Percentiles rank a stretch among this genome's conserved stretches.
Conservation (phyloP, 306 rosid genomes). For the Ziziphus jujuba region DNA sequence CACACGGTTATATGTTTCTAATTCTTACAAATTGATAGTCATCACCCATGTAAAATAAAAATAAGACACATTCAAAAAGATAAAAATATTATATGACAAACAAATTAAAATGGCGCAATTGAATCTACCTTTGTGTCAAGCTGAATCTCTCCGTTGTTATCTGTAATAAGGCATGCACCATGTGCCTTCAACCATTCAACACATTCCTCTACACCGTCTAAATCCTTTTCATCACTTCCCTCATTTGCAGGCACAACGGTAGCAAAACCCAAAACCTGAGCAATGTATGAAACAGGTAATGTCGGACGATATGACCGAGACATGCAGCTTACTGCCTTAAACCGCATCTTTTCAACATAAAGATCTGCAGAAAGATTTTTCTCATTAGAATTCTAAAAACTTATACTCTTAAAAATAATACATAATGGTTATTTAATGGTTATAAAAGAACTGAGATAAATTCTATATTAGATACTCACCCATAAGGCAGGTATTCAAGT, state of each 20-base stretch:
- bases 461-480: constrained; percentile 47
- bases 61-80: not conserved
- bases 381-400: not conserved
- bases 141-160: constrained; percentile 65
- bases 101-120: constrained; percentile 6
- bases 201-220: constrained; percentile 75
- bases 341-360: constrained; percentile 92
- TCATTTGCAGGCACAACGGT: constrained; percentile 33
- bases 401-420: constrained; percentile 1
- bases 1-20: too few relatives aligned
- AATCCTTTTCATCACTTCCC: constrained; percentile 53
- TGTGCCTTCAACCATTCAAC: constrained; percentile 92
- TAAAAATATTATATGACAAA: not conserved
- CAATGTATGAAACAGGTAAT: constrained; percentile 69
- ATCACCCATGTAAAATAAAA: too few relatives aligned
- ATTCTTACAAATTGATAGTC: too few relatives aligned
- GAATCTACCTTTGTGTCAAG: constrained; percentile 77
- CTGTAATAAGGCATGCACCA: constrained; percentile 65
- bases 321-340: constrained; percentile 86
- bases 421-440: not conserved
- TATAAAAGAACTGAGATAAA: not conserved
- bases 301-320: constrained; percentile 95
- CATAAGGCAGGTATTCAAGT: constrained; percentile 85
- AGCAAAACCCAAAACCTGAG: constrained; percentile 83
- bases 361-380: constrained; percentile 53